A percentile compares a stretch with the other conserved stretches of the same genome.
Evolutionary conservation across 2,329 filamentous ascomycete species (phyloP).

Genomic region (Neofusicoccum ribis): DNA sequence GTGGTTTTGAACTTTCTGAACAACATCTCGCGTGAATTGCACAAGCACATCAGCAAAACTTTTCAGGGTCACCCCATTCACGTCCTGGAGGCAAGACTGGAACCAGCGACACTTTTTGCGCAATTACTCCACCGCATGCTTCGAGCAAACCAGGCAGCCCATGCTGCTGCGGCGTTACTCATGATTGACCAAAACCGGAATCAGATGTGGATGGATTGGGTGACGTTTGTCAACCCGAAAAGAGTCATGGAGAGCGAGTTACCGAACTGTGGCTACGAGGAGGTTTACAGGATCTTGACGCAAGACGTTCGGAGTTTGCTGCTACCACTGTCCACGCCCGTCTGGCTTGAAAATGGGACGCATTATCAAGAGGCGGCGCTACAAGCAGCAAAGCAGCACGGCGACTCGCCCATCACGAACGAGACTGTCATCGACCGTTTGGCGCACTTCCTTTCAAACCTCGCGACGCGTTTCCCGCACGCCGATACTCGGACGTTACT

Average conservation of each 20-base stretch:
- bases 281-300: conserved; percentile 57
- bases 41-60: conserved; percentile 72
- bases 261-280: conserved; percentile 55
- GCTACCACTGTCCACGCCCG: conserved; percentile 65
- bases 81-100: conserved; percentile 82
- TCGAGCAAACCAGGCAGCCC: conserved; percentile 88
- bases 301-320: conserved; percentile 69
- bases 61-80: conserved; percentile 84
- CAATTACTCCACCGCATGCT: conserved; percentile 83
- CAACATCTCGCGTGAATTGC: conserved; percentile 79
- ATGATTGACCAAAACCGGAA: conserved; percentile 86
- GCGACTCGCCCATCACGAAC: conserved; percentile 22
- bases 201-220: conserved; percentile 94
- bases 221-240: conserved; percentile 60
- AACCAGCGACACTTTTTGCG: conserved; percentile 85
- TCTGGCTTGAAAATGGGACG: conserved; percentile 63
- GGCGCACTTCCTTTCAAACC: conserved; percentile 68
- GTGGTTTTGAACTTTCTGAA: conserved; percentile 83
- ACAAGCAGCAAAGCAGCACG: conserved; percentile 15
- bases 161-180: conserved; percentile 90
- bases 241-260: conserved; percentile 58
- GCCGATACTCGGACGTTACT: conserved; percentile 72
- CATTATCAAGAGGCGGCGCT: conserved; percentile 32
- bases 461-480: conserved; percentile 72
- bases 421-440: conserved; percentile 72